A percentile compares a stretch with the other conserved stretches of the same genome.
These are phyloP conservation scores for Rhodotorula kratochvilovae DNA, from an alignment of 768 basidiomycete species.

Conservation along the genomic window DNA sequence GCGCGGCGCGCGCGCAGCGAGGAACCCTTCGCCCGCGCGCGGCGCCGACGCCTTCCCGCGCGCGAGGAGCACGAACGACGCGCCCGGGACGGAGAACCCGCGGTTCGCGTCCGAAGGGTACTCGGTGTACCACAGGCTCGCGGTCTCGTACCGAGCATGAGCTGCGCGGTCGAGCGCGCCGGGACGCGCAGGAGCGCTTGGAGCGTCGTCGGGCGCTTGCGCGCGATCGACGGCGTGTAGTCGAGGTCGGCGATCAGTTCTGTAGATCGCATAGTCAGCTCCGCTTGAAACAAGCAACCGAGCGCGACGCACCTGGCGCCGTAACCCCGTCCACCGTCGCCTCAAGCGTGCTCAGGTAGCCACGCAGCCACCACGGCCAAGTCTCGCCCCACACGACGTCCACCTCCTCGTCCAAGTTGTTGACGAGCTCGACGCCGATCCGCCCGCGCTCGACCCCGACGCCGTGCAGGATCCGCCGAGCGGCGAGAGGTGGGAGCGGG, in stretches of 20 bases:
- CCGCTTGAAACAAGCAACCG: not conserved
- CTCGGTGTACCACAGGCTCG: slow-evolving; percentile 87
- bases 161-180: slow-evolving; percentile 58
- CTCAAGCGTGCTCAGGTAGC: slow-evolving; percentile 74
- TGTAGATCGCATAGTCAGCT: not conserved
- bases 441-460: slow-evolving; percentile 70
- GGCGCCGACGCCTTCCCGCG: not conserved
- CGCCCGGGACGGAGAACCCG: slow-evolving; percentile 88
- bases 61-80: slow-evolving; percentile 55
- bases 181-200: slow-evolving; percentile 70
- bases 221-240: slow-evolving; percentile 65
- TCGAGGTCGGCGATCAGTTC: slow-evolving; percentile 53
- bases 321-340: slow-evolving; percentile 53
- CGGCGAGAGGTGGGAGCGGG: slow-evolving; percentile 56
- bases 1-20: not conserved
- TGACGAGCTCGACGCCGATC: slow-evolving; percentile 61
- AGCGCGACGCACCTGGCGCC: slow-evolving; percentile 15
- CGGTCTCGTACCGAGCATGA: slow-evolving; percentile 71
- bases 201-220: slow-evolving; percentile 70
- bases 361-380: slow-evolving; percentile 86
- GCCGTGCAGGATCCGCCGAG: slow-evolving; percentile 68
- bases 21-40: slow-evolving; percentile 15
- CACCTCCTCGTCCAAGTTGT: slow-evolving; percentile 52
- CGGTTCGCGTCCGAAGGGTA: slow-evolving; percentile 93
- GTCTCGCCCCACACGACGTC: slow-evolving; percentile 72